Base-by-base conservation (phyloP, 805 yeast genomes). In the Candida pseudofarinosa region DNA sequence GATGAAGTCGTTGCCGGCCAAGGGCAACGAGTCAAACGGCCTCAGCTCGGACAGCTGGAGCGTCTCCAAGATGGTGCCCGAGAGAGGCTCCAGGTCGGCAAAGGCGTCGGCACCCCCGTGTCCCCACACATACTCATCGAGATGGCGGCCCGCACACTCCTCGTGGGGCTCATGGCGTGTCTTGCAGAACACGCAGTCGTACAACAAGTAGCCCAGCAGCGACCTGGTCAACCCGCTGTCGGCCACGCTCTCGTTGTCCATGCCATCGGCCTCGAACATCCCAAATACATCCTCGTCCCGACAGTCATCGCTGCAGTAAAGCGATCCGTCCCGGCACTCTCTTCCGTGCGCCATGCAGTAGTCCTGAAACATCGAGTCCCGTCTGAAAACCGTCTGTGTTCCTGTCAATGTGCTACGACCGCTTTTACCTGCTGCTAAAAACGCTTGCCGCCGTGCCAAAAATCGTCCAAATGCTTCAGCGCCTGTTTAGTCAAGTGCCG, bases 291-390 rank as follows among this genome's bases (percentile, higher is more conserved):
- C 59, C 40, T 47, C 49, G 8, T 48, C 43, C 35, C 49, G 45
- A 33, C 58, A 53, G 23, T 49, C 53, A 31, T 50, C 55, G 33
- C 52, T 38, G 39, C 59, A 55, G 47, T 55, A 53, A 23, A 53
- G 43, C 16, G 56, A 52, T 2, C 34, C 17, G 5, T 32, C 54
- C 56, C 2, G 53, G 46, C 23, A 40, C 43, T 40, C 55, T 49
- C 5, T 46, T n/a, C 59, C 59, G 39, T 55, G 56, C 10, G 50
- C 45, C 18, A 47, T 42, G 36, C 59, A 53, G 41, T 52, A 51
- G 26, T 53, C 58, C 41, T 52, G 52, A 28, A 50, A 50, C 58
- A 53, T 51, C 10, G n/a, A n/a, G n/a, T n/a, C n/a, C n/a, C n/a
- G n/a, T n/a, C n/a, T n/a, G n/a, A n/a, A n/a, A n/a, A n/a, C n/a